phyloP scores from a whole-genome alignment of 1,284 basidiomycete genomes.

The Trametes pubescens region DNA sequence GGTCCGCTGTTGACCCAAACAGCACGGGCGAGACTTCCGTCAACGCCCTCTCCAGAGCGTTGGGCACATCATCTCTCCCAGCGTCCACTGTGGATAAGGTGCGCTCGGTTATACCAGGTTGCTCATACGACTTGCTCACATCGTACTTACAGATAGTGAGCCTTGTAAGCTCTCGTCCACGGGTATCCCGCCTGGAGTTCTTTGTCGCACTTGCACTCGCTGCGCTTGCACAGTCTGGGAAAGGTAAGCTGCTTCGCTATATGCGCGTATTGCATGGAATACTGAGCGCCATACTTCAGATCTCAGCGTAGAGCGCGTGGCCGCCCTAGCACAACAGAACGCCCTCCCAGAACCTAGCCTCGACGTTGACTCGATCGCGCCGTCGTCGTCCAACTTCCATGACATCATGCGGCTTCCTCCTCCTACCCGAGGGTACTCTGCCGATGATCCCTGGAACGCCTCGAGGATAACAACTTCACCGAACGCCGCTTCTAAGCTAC shows the following conservation, averaged over 20 bases:
- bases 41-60: conserved; percentile 79
- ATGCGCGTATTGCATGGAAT: neutral
- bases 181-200: conserved; percentile 87
- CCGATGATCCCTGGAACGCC: conserved; percentile 80
- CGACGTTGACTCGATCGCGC: conserved; percentile 64
- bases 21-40: conserved; percentile 81
- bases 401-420: conserved; percentile 51
- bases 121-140: neutral
- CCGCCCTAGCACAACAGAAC: conserved; percentile 74
- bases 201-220: conserved; percentile 88
- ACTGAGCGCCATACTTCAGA: conserved; percentile 51
- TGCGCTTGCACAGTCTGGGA: conserved; percentile 83
- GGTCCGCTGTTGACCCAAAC: conserved; percentile 71
- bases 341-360: conserved; percentile 74
- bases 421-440: conserved; percentile 53
- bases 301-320: conserved; percentile 83
- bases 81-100: conserved; percentile 86
- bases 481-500: conserved; percentile 24
- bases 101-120: conserved; percentile 29
- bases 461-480: conserved; percentile 37
- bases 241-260: conserved; percentile 55
- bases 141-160: conserved; percentile 72
- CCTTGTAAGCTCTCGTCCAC: conserved; percentile 76
- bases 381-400: conserved; percentile 54
- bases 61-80: conserved; percentile 78